phyloP scores from a whole-genome alignment of 129 eudicot genomes.

The Pseudognaphalium luteoalbum region DNA sequence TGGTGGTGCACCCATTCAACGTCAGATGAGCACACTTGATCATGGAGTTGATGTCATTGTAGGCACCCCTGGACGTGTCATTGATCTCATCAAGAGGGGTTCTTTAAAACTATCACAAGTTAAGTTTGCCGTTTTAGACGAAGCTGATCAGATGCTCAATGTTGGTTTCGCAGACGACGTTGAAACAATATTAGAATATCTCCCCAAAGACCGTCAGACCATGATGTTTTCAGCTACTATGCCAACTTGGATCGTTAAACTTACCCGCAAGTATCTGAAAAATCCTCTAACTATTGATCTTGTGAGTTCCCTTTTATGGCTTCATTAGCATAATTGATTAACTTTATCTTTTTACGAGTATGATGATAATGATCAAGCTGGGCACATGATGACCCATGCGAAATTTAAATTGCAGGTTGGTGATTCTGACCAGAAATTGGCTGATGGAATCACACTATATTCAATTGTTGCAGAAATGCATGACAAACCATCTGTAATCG shows the following conservation, averaged over 20 bases:
- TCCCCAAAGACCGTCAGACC: slow-evolving; percentile 67
- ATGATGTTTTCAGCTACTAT: slow-evolving; percentile 98
- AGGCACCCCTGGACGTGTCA: slow-evolving; percentile 97
- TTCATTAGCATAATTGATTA: too few species aligned
- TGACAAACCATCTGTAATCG: slow-evolving; percentile 68
- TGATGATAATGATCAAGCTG: background rate
- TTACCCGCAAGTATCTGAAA: slow-evolving; percentile 70
- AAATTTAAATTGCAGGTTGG: slow-evolving; percentile 62
- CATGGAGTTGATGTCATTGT: slow-evolving; percentile 89
- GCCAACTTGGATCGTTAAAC: slow-evolving; percentile 85
- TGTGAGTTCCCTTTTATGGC: slow-evolving; percentile 41
- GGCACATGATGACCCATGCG: slow-evolving; percentile 5
- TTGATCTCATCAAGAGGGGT: slow-evolving; percentile 80
- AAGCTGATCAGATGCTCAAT: slow-evolving; percentile 96
- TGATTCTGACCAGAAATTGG: slow-evolving; percentile 84
- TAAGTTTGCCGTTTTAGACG: slow-evolving; percentile 80
- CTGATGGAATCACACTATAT: slow-evolving; percentile 81
- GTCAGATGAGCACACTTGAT: slow-evolving; percentile 77
- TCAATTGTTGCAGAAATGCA: slow-evolving; percentile 56
- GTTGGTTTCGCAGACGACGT: slow-evolving; percentile 91
- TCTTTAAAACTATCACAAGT: slow-evolving; percentile 67
- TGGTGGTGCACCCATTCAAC: slow-evolving; percentile 78
- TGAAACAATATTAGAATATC: slow-evolving; percentile 65
- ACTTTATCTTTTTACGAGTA: background rate
- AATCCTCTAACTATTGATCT: slow-evolving; percentile 80